phyloP scores from a whole-genome alignment of 257 asterid species.

The Penstemon davidsonii region DNA sequence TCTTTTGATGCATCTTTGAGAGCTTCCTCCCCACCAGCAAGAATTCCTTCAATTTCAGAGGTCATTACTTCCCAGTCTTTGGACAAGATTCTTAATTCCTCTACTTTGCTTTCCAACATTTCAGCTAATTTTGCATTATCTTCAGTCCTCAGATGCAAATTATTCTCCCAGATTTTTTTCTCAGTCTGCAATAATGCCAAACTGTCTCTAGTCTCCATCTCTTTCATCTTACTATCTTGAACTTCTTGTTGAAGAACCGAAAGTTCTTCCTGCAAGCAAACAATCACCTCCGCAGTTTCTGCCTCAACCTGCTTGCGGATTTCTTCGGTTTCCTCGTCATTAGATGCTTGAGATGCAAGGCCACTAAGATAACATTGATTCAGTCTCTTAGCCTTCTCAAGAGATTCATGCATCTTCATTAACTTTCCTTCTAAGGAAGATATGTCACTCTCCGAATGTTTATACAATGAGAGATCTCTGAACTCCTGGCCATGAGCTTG shows the following conservation, averaged over 20 bases:
- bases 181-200: slow-evolving; percentile 45
- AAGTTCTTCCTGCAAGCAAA: slow-evolving; percentile 96
- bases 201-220: slow-evolving; percentile 54
- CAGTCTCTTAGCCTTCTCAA: slow-evolving; percentile 79
- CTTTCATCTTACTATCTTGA: slow-evolving; percentile 58
- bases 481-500: slow-evolving; percentile 37
- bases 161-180: slow-evolving; percentile 52
- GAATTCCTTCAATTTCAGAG: slow-evolving; percentile 65
- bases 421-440: slow-evolving; percentile 70
- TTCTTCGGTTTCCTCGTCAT: slow-evolving; percentile 77
- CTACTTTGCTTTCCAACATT: slow-evolving; percentile 57
- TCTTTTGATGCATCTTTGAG: slow-evolving; percentile 66
- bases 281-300: slow-evolving; percentile 97
- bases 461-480: slow-evolving; percentile 42
- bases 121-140: slow-evolving; percentile 56
- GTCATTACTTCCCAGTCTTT: slow-evolving; percentile 61
- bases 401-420: slow-evolving; percentile 81
- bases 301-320: slow-evolving; percentile 89
- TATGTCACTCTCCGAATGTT: slow-evolving; percentile 41
- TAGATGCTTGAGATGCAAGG: slow-evolving; percentile 54
- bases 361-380: slow-evolving; percentile 65
- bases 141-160: slow-evolving; percentile 36
- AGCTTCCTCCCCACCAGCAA: slow-evolving; percentile 68
- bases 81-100: slow-evolving; percentile 39
- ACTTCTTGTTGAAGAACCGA: slow-evolving; percentile 77